Conservation (phyloP, 2,329 filamentous ascomycete genomes). For the Ophiostoma triangulosporum region DNA sequence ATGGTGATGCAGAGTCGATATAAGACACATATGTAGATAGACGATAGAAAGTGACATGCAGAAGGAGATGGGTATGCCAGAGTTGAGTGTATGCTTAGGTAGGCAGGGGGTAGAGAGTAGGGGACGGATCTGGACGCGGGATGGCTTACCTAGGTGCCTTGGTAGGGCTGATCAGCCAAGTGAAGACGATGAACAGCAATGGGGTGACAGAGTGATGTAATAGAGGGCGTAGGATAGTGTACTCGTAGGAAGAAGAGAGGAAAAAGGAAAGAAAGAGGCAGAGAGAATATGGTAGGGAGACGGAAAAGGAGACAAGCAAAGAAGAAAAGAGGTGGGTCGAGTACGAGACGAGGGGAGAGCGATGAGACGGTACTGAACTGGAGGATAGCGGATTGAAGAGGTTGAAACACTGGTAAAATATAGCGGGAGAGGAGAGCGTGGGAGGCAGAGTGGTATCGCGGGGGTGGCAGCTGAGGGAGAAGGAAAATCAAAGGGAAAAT, state of each 20-base stretch:
- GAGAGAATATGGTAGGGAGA: background rate
- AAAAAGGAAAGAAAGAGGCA: background rate
- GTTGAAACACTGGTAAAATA: background rate
- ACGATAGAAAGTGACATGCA: too few species aligned
- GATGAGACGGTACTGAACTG: background rate
- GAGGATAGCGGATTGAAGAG: background rate
- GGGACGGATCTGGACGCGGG: background rate
- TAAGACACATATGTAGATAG: too few species aligned
- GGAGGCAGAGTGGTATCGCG: too few species aligned
- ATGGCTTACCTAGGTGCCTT: background rate
- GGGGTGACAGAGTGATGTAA: background rate
- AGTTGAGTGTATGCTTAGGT: background rate
- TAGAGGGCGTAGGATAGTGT: too few species aligned
- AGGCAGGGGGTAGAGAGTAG: background rate
- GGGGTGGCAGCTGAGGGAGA: background rate
- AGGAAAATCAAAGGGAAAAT: background rate
- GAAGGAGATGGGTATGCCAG: too few species aligned
- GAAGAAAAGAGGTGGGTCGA: background rate
- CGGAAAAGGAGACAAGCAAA: background rate
- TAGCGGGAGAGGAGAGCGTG: too few species aligned
- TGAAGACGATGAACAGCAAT: background rate
- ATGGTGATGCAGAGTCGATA: too few species aligned
- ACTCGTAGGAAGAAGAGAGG: too few species aligned
- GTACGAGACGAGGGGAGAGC: background rate
- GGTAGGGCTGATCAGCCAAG: background rate